Evolutionary conservation across 805 yeast genomes (phyloP), one percentile per base, ranked within the genome.

Genomic region (Isabelozyma rhagii): DNA sequence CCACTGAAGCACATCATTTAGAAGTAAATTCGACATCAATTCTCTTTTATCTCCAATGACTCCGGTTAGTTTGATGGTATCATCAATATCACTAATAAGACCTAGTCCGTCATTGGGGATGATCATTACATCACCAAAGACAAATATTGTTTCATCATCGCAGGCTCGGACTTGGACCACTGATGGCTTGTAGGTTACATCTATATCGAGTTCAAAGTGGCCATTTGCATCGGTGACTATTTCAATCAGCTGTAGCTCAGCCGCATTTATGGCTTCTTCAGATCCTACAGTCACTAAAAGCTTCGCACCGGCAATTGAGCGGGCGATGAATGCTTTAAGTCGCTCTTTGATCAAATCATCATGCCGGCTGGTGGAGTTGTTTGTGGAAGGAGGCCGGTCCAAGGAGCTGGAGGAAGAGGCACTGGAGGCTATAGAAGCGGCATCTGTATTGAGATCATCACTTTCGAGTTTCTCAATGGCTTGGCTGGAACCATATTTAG

Each of bases 71-170:
- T 94, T 87, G 36, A 93, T 84, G 0, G 99, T 94, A 63, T 94
- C 99, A 63, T 94, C 99, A 41, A 94, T 85, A 65, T 94, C 99
- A 59, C 92, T 84, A 18, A 94, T 91, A 1, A 94, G 66, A 10
- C 88, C 89, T 18, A 85, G 71, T 0, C 96, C 94, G 0, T 61
- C 48, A 43, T 52, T 50, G 3, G 72, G 67, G 10, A 82, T 72
- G 31, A 77, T 57, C 46, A 72, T 67, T 1, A 78, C 65, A 27
- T 79, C 79, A 48, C 76, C 75, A 46, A 78, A 73, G 3, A 74
- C 67, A 47, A 76, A 70, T 7, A 82, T 70, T 10, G 77, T 67
- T 18, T 81, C 79, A 51, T 83, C 80, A 4, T 68, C 60, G 0
- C 67, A 55, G 0, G 84, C 74, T 3, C 77, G 64, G 10, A 80